phyloP scores from a whole-genome alignment of 257 asterid genomes.

The Solanum piurae region DNA sequence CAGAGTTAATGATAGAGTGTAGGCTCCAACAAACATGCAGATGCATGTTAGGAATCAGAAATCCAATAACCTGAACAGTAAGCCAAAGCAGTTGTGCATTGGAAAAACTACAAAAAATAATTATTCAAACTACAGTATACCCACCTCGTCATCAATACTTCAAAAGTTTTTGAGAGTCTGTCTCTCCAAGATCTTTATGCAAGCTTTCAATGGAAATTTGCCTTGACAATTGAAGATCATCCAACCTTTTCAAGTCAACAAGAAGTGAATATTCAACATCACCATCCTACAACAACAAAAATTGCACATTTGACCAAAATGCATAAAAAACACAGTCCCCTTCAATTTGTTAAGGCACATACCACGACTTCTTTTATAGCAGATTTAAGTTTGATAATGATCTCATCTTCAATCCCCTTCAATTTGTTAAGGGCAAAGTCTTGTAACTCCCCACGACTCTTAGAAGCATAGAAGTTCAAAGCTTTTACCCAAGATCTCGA shows the following conservation, averaged over 20 bases:
- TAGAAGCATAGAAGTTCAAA: slow-evolving; percentile 64
- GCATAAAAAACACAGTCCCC: not conserved
- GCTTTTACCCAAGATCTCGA: slow-evolving; percentile 80
- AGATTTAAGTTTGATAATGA: slow-evolving; percentile 55
- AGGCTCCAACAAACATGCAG: slow-evolving; percentile 84
- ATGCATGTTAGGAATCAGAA: slow-evolving; percentile 87
- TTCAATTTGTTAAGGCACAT: slow-evolving; percentile 2
- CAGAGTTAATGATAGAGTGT: slow-evolving; percentile 45
- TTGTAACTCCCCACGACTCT: slow-evolving; percentile 78
- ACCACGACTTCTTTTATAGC: slow-evolving; percentile 80
- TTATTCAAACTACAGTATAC: not conserved
- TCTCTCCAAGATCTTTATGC: no score
- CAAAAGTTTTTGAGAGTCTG: no score
- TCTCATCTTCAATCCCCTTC: slow-evolving; percentile 73
- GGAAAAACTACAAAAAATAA: slow-evolving; percentile 6
- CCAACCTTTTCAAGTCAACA: slow-evolving; percentile 71
- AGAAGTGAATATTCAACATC: slow-evolving; percentile 82
- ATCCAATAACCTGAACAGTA: slow-evolving; percentile 52
- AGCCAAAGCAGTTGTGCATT: slow-evolving; percentile 9
- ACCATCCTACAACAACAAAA: slow-evolving; percentile 54
- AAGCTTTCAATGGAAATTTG: no score
- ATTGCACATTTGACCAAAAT: not conserved
- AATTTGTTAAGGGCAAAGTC: slow-evolving; percentile 67
- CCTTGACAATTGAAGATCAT: slow-evolving; percentile 69
- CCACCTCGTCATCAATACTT: no score